Percentiles rank a stretch among this genome's conserved stretches.
These are phyloP conservation scores for Setomelanomma holmii DNA, from an alignment of 2,329 filamentous ascomycete species.

Conservation along the genomic window DNA sequence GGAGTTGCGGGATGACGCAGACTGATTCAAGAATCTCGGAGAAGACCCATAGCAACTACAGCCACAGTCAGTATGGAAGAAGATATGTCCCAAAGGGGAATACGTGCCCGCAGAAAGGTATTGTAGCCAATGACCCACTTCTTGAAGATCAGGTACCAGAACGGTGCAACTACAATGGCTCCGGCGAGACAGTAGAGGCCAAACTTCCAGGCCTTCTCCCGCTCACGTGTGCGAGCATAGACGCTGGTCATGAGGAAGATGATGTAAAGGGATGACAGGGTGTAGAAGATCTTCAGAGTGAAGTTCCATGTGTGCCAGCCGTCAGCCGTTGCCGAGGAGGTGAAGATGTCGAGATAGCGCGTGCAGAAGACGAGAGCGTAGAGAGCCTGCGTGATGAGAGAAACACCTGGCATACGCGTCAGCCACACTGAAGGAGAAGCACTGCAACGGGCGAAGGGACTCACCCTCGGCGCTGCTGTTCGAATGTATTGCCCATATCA, in stretches of 20 bases:
- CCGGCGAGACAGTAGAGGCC: conserved; percentile 72
- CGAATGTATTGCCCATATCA: conserved; percentile 88
- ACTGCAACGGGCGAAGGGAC: not conserved
- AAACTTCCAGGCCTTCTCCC: conserved; percentile 92
- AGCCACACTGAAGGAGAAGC: conserved; percentile 5
- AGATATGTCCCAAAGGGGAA: not conserved
- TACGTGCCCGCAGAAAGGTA: conserved; percentile 51
- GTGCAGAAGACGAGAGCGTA: conserved; percentile 87
- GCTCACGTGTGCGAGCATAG: conserved; percentile 85
- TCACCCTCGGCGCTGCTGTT: conserved; percentile 85
- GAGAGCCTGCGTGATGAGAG: conserved; percentile 86
- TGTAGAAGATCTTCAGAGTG: conserved; percentile 84
- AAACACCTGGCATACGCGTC: conserved; percentile 68
- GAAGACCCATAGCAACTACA: conserved; percentile 82
- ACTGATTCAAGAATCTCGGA: conserved; percentile 91
- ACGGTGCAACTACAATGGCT: conserved; percentile 72
- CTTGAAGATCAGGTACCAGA: conserved; percentile 74
- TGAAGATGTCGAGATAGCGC: conserved; percentile 85
- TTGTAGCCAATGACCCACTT: conserved; percentile 50
- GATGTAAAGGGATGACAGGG: conserved; percentile 83
- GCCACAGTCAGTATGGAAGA: not conserved
- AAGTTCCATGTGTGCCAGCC: conserved; percentile 63
- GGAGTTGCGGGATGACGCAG: conserved; percentile 87
- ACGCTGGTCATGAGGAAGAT: conserved; percentile 86
- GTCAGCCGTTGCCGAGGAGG: conserved; percentile 47